Percentiles rank a stretch among this genome's conserved stretches.
These are phyloP conservation scores for Kwoniella newhampshirensis DNA, from an alignment of 768 basidiomycete genomes.

Conservation along the genomic window DNA sequence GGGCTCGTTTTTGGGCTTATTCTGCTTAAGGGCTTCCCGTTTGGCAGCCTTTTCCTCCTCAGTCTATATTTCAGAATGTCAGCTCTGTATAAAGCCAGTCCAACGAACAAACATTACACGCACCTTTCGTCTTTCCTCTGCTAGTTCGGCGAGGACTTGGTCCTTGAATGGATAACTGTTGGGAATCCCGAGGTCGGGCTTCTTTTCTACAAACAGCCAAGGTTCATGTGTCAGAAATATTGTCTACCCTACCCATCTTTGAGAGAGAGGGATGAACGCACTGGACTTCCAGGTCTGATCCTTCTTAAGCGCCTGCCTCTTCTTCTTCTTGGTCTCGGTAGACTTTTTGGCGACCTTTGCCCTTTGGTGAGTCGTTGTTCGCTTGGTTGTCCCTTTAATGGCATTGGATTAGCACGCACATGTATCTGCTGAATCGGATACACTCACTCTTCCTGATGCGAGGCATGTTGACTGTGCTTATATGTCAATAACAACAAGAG, in stretches of 20 bases:
- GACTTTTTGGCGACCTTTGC: constrained; percentile 72
- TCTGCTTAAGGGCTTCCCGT: constrained; percentile 66
- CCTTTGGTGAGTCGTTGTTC: constrained; percentile 70
- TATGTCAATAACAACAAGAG: background rate
- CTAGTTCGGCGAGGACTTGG: constrained; percentile 85
- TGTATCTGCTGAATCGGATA: background rate
- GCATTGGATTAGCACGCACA: constrained; percentile 4
- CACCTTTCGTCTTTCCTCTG: constrained; percentile 74
- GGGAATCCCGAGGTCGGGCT: constrained; percentile 90
- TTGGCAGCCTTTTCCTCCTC: constrained; percentile 66
- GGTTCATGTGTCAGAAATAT: background rate
- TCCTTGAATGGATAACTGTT: constrained; percentile 93
- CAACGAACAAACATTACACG: constrained; percentile 41
- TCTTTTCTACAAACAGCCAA: constrained; percentile 61
- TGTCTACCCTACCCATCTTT: background rate
- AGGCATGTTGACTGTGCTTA: constrained; percentile 36
- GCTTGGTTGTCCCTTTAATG: constrained; percentile 78
- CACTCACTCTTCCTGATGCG: constrained; percentile 52
- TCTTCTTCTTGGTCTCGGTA: constrained; percentile 73
- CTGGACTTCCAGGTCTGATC: constrained; percentile 86
- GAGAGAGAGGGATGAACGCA: constrained; percentile 50
- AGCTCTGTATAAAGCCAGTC: no score
- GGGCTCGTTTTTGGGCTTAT: constrained; percentile 54
- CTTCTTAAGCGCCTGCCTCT: constrained; percentile 70
- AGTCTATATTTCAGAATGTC: constrained; percentile 57